These are phyloP conservation scores for Globisporangium irregulare DNA, from an alignment of 352 stramenopile species.

Conservation along the genomic window DNA sequence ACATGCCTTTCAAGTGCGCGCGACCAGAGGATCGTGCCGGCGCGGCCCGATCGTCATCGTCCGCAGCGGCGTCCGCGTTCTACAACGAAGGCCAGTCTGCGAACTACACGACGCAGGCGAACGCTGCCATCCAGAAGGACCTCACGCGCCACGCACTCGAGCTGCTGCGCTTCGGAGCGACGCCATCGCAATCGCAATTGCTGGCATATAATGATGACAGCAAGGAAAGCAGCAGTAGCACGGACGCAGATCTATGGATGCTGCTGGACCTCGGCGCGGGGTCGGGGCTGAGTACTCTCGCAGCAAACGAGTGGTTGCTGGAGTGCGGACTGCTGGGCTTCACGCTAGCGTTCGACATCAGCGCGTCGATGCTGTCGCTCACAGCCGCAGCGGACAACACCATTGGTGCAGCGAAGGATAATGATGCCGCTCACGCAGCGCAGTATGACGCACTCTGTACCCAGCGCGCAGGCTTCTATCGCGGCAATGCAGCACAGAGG, in stretches of 20 bases:
- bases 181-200: not conserved
- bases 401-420: not conserved
- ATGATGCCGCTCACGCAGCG: not conserved
- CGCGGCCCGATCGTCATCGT: conserved; percentile 32
- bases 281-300: conserved; percentile 62
- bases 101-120: conserved; percentile 69
- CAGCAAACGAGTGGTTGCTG: conserved; percentile 48
- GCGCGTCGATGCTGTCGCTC: conserved; percentile 67
- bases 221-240: not conserved
- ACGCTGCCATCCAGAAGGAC: conserved; percentile 66
- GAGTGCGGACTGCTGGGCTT: conserved; percentile 30
- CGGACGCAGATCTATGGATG: conserved; percentile 22
- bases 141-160: conserved; percentile 65
- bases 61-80: conserved; percentile 46
- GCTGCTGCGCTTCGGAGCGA: conserved; percentile 26
- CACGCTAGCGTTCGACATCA: conserved; percentile 74
- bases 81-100: conserved; percentile 59
- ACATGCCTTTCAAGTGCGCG: conserved; percentile 54
- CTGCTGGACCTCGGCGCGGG: conserved; percentile 70
- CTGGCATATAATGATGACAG: not conserved
- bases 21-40: conserved; percentile 44
- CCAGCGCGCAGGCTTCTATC: conserved; percentile 45
- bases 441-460: conserved; percentile 3
- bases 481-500: conserved; percentile 60
- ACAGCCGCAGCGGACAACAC: conserved; percentile 7